Evolutionary conservation across 2,329 filamentous ascomycete species (phyloP).

Genomic region (Hypoxylon sp.): DNA sequence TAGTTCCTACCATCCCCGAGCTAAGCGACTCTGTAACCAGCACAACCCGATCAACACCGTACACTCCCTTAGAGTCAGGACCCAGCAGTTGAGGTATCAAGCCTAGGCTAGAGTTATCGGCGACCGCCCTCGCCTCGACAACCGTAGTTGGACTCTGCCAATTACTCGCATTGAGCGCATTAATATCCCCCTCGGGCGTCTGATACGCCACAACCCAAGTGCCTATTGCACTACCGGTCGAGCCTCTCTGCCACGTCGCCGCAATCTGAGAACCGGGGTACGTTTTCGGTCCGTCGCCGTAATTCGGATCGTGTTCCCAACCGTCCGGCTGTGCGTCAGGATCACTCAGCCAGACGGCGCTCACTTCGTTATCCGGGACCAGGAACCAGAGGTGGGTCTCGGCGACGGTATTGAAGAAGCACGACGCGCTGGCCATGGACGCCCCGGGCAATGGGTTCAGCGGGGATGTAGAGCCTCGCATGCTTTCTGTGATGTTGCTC

Average conservation of each 20-base stretch:
- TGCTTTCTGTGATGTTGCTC: slow-evolving; percentile 33
- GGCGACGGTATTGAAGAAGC: not conserved
- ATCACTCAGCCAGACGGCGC: not conserved
- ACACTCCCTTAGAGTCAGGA: not conserved
- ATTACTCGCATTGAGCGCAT: slow-evolving; percentile 32
- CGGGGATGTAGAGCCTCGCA: slow-evolving; percentile 18
- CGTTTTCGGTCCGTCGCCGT: not conserved
- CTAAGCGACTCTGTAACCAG: slow-evolving; percentile 20
- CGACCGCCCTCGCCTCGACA: slow-evolving; percentile 9
- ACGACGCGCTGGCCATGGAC: slow-evolving; percentile 32
- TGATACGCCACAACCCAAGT: slow-evolving; percentile 43
- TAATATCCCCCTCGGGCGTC: slow-evolving; percentile 28
- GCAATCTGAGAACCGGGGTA: slow-evolving; percentile 28
- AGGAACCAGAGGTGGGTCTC: slow-evolving; percentile 36
- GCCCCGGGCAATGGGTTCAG: slow-evolving; percentile 20
- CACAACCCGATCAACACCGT: not conserved
- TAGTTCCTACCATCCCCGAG: slow-evolving; percentile 20
- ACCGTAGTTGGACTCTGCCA: slow-evolving; percentile 18
- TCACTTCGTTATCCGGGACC: slow-evolving; percentile 15
- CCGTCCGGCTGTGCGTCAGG: slow-evolving; percentile 10
- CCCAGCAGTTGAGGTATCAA: slow-evolving; percentile 29
- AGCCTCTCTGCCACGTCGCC: slow-evolving; percentile 40
- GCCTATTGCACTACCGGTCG: slow-evolving; percentile 13
- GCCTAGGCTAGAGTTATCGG: slow-evolving; percentile 30
- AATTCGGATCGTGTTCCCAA: slow-evolving; percentile 22